Evolutionary conservation across 768 basidiomycete species (phyloP).

Genomic region (Russula virescens): DNA sequence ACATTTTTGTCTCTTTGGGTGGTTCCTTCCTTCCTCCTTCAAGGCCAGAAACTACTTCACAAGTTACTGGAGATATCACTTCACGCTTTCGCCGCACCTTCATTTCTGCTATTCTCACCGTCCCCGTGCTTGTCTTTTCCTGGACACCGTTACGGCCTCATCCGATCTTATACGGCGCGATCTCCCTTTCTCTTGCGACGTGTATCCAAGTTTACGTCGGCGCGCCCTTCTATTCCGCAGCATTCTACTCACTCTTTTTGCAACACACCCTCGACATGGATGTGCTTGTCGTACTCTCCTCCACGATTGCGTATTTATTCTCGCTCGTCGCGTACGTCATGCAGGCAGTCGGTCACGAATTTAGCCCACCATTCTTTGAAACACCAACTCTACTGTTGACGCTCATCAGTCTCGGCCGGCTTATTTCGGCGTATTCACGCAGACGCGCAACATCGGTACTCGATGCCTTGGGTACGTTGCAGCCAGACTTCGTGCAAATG

Average conservation of each 20-base stretch:
- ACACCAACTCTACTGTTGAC: conserved; percentile 40
- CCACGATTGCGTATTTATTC: conserved; percentile 37
- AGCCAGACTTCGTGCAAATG: conserved; percentile 31
- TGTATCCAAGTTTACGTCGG: conserved; percentile 35
- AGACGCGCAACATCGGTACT: conserved; percentile 33
- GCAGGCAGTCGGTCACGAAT: conserved; percentile 30
- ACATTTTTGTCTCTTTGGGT: conserved; percentile 24
- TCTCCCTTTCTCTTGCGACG: conserved; percentile 36
- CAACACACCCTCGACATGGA: conserved; percentile 36
- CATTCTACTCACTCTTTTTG: conserved; percentile 34
- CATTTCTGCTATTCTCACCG: conserved; percentile 31
- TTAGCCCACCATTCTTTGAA: conserved; percentile 38
- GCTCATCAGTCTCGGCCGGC: conserved; percentile 38
- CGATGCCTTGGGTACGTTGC: conserved; percentile 34
- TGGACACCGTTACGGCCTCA: conserved; percentile 37
- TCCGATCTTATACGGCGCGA: conserved; percentile 33
- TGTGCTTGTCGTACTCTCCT: conserved; percentile 37
- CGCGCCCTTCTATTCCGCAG: conserved; percentile 34
- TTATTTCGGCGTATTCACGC: conserved; percentile 36
- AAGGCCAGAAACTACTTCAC: conserved; percentile 25
- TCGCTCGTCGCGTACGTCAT: conserved; percentile 37
- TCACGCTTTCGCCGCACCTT: conserved; percentile 31
- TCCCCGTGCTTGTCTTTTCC: conserved; percentile 40
- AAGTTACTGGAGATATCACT: conserved; percentile 32
- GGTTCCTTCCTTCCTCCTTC: conserved; percentile 28